Percentiles rank a stretch among this genome's conserved stretches.
Conservation (phyloP, 176 grass and related monocot species). For the Saccharum spontaneum region DNA sequence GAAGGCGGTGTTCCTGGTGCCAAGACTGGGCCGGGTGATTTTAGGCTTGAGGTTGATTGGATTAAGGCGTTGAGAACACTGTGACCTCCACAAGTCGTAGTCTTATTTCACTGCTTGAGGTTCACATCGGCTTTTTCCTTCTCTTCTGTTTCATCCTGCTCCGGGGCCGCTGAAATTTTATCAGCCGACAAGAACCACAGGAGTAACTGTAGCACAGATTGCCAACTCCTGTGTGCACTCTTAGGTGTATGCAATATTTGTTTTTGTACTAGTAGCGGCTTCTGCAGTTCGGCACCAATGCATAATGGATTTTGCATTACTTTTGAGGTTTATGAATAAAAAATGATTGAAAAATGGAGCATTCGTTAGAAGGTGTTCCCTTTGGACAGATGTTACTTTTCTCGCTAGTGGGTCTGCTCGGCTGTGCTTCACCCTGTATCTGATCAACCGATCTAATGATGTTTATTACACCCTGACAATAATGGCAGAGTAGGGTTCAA, state of each 20-base stretch:
- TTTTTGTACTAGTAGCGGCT: background rate
- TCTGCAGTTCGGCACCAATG: background rate
- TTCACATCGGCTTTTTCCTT: background rate
- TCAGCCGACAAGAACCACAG: background rate
- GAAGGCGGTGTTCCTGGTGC: conserved; percentile 81
- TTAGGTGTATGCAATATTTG: background rate
- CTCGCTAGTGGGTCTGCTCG: too few species aligned
- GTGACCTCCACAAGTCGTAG: background rate
- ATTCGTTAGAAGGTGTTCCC: too few species aligned
- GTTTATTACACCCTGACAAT: too few species aligned
- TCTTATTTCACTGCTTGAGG: background rate
- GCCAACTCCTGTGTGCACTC: background rate
- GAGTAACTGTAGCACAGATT: background rate
- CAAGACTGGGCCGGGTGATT: conserved; percentile 71
- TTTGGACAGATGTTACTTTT: too few species aligned
- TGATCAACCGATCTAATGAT: background rate
- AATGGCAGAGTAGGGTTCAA: background rate
- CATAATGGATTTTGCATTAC: conserved; percentile 11
- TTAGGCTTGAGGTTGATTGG: conserved; percentile 87
- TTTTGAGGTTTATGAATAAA: background rate
- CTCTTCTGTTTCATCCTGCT: background rate
- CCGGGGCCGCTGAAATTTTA: background rate
- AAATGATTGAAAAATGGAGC: too few species aligned
- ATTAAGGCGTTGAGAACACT: conserved; percentile 75
- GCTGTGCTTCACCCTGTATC: too few species aligned